Percentiles rank a stretch among this genome's conserved stretches.
Evolutionary conservation across 164 flowering plant genomes (phyloP).

Genomic region (Berberis vulgaris): DNA sequence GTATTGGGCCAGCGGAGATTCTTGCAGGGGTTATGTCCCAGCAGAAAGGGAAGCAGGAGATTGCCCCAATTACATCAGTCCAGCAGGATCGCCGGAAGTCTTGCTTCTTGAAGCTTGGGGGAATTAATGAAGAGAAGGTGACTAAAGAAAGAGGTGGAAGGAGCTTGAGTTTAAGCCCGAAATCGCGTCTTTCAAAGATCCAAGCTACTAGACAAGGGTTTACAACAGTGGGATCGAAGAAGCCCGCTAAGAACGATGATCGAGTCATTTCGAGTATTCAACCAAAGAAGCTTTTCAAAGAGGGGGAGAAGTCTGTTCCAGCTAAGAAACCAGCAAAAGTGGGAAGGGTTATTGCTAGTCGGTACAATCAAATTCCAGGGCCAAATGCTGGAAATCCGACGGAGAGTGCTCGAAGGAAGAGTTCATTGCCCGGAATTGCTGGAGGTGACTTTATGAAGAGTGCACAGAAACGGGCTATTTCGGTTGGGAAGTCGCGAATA

Average conservation of each 20-base stretch:
- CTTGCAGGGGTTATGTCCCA: conserved; percentile 2
- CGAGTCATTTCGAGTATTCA: conserved; percentile 31
- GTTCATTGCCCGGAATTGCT: conserved; percentile 48
- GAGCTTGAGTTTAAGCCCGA: conserved; percentile 52
- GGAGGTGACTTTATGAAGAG: conserved; percentile 30
- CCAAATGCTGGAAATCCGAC: conserved; percentile 13
- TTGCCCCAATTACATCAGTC: conserved; percentile 33
- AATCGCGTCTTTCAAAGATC: conserved; percentile 32
- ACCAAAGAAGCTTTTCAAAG: conserved; percentile 66
- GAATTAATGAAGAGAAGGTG: conserved; percentile 43
- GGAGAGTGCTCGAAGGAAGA: conserved; percentile 46
- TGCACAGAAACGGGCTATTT: conserved; percentile 37
- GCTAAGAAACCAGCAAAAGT: conserved; percentile 42
- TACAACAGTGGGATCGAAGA: conserved; percentile 47
- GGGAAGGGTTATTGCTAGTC: conserved; percentile 62
- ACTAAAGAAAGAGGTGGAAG: conserved; percentile 35
- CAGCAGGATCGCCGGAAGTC: conserved; percentile 48
- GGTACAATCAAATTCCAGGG: conserved; percentile 41
- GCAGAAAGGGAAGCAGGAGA: conserved; percentile 9
- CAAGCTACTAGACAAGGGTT: conserved; percentile 33
- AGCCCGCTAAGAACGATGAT: conserved; percentile 41
- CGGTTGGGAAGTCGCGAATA: conserved; percentile 16
- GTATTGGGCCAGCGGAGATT: conserved; percentile 1
- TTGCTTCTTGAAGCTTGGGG: conserved; percentile 56
- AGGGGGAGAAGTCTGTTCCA: conserved; percentile 33